A percentile compares a stretch with the other conserved stretches of the same genome.
Evolutionary conservation across 2,329 filamentous ascomycete genomes (phyloP).

Genomic region (Xenosphaeropsis pyriputrescens): DNA sequence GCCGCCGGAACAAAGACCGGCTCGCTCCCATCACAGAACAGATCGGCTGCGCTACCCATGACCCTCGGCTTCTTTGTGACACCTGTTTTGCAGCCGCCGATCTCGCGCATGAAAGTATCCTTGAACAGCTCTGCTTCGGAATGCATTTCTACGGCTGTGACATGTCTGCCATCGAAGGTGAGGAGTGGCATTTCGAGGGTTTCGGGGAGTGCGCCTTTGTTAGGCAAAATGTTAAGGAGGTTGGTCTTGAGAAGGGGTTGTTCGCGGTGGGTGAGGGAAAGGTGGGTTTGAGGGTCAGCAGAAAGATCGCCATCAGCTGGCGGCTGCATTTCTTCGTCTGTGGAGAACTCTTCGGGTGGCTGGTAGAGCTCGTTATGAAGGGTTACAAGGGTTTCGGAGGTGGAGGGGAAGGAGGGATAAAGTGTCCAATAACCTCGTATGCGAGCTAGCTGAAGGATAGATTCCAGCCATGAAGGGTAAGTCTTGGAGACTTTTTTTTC

Average conservation of each 20-base stretch:
- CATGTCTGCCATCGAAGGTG: conserved; percentile 41
- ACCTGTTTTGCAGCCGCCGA: background rate
- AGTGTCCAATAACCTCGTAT: conserved; percentile 65
- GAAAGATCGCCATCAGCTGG: conserved; percentile 8
- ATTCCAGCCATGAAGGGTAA: conserved; percentile 66
- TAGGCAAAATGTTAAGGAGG: conserved; percentile 33
- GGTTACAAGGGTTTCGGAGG: conserved; percentile 37
- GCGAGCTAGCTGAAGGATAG: conserved; percentile 61
- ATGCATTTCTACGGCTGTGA: conserved; percentile 18
- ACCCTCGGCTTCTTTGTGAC: background rate
- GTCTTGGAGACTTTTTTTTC: conserved; percentile 49
- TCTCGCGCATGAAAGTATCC: background rate
- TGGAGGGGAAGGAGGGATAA: conserved; percentile 47
- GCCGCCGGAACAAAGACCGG: too few species aligned
- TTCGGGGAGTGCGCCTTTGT: conserved; percentile 25
- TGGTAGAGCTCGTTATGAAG: conserved; percentile 65
- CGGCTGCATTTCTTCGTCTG: conserved; percentile 10
- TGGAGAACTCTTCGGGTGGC: conserved; percentile 51
- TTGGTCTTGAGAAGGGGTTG: conserved; percentile 27
- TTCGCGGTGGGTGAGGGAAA: conserved; percentile 13
- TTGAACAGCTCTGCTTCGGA: background rate
- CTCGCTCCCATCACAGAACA: background rate
- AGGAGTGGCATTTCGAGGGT: conserved; percentile 41
- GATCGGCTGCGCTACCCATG: background rate
- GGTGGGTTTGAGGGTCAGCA: conserved; percentile 12